phyloP scores from a whole-genome alignment of 352 stramenopile genomes.

The Poterioochromonas sp. region DNA sequence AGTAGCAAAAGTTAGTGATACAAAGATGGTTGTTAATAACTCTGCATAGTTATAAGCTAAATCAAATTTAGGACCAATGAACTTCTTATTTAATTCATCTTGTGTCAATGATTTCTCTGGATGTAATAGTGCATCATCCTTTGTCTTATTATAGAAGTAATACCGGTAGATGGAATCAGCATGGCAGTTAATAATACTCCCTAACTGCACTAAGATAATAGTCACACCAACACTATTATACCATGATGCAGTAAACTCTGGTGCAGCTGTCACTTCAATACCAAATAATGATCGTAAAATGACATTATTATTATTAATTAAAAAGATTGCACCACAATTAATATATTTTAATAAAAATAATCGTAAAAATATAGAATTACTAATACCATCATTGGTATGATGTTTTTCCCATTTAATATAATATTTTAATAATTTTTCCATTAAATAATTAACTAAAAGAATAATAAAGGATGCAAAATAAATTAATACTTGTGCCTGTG shows the following conservation, averaged over 20 bases:
- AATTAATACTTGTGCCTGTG: slow-evolving; percentile 8
- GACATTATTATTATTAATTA: slow-evolving; percentile 23
- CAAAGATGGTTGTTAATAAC: slow-evolving; percentile 18
- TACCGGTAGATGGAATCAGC: not conserved
- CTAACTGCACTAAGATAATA: slow-evolving; percentile 23
- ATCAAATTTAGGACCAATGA: slow-evolving; percentile 18
- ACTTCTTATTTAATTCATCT: slow-evolving; percentile 26
- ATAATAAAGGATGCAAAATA: slow-evolving; percentile 28
- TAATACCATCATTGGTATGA: not conserved
- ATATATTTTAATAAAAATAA: slow-evolving; percentile 29
- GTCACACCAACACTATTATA: slow-evolving; percentile 8
- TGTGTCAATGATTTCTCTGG: not conserved
- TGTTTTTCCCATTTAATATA: slow-evolving; percentile 9
- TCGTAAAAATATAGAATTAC: slow-evolving; percentile 12
- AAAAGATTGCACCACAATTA: slow-evolving; percentile 17
- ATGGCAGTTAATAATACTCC: not conserved
- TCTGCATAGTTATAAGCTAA: slow-evolving; percentile 20
- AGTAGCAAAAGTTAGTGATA: slow-evolving; percentile 4
- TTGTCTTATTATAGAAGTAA: not conserved
- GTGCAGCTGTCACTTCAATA: not conserved
- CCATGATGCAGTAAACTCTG: slow-evolving; percentile 26
- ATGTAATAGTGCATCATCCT: not conserved
- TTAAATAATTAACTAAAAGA: not conserved
- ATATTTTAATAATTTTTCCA: not conserved
- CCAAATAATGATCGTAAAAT: slow-evolving; percentile 15